phyloP scores from a whole-genome alignment of 129 eudicot species.

The Helianthus annuus region HanXRQr2.0-SUNRISE NC_035442.2:16090489-16090988 shows the following conservation, averaged over 20 bases:
- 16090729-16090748: neutral
- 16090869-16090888: neutral
- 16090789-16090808: neutral
- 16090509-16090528: no score
- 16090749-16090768: no score
- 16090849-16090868: slow-evolving; percentile 3
- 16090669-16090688: no score
- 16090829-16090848: neutral
- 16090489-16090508: no score
- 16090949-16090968: slow-evolving; percentile 3
- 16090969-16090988: neutral
- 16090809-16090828: neutral
- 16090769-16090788: neutral
- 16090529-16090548: no score
- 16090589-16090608: neutral
- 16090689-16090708: no score
- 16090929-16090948: neutral
- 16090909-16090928: neutral
- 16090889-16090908: slow-evolving; percentile 6
- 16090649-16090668: no score
- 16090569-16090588: no score
- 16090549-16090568: no score
- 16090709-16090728: neutral
- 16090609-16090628: neutral
- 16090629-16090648: neutral